Evolutionary conservation across 352 stramenopile genomes (phyloP), one percentile per base, ranked within the genome.

Genomic region (Pythium aristosporum): DNA sequence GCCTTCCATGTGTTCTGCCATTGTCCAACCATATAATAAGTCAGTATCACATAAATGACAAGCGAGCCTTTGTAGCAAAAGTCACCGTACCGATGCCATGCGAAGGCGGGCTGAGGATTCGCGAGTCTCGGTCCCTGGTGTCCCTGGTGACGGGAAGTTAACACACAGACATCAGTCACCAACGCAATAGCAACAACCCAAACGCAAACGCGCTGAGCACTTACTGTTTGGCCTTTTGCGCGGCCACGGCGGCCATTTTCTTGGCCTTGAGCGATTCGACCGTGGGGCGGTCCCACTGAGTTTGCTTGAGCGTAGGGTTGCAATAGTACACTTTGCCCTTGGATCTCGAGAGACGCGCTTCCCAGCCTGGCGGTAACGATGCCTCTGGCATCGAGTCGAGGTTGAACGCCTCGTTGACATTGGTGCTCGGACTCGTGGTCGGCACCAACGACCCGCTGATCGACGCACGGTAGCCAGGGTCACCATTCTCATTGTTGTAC

Each of bases 241-340:
- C 75, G 43, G 74, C 71, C 34, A 68, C 70, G 39, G 69, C 73
- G 5, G 69, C 76, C 37, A 83, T 72, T 54, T 87, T 89, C 55
- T 88, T 89, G 4, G 63, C 71, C 50, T 82, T 88, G n/a, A 76
- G 64, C 21, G 78, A 67, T 47, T 90, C 81, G 18, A 88, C 69
- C 0, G 78, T 88, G 15, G 87, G 87, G 20, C 85, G 85, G n/a
- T 94, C 82, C 87, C 87, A 96, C 57, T 94, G 82, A 18, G 87
- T 94, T 23, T 93, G 71, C 36, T 81, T 75, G 34, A 92, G 49
- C 16, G 65, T 68, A 20, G 86, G 82, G 59, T 96, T 93, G 71
- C 80, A 92, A 56, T 91, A 96, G 74, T 96, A 96, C 37, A 82
- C 75, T 54, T 92, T 92, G 20, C 80, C 79, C 73, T 96, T 96